Base-by-base conservation (phyloP, 306 rosid species). In the Quercus alba region DNA sequence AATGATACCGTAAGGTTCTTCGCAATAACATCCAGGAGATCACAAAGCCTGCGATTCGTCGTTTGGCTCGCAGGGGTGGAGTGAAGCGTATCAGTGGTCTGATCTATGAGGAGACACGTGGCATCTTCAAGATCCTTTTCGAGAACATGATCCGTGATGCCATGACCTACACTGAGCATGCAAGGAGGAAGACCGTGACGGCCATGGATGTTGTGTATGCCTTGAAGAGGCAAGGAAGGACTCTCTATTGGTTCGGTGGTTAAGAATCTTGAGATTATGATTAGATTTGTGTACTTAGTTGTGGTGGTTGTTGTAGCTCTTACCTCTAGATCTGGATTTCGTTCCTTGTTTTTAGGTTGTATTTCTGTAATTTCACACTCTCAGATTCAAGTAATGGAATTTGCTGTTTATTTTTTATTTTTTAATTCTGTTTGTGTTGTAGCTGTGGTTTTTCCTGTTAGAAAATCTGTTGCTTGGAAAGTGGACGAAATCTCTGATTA, bases 81-180 rank as follows among this genome's bases (percentile, higher is more conserved):
- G 86, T 87, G 28, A 87, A 87, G 83, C 86, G 88, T 26, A 87
- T 87, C 78, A 81, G 86, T 6, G 90, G 90, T 5, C 83, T 87
- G 25, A 87, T 87, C 76, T 87, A 87, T 25, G 88, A 87, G 67
- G 90, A 87, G 70, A 87, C 90, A 31, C 38, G 86, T n/a, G 90
- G 90, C 0, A 88, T 87, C 15, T 58, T 87, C 56, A 87, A 84
- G 81, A 87, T 87, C 70, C 85, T 87, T 5, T 70, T 87, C 12
- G 90, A 87, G 77, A 87, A 84, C 15, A 86, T 87, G 61, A 87
- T 87, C 51, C 86, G 88, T 3, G 90, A 87, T n/a, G 90, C 87
- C 38, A 88, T 87, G 17, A 87, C 90, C 3, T 87, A 84, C 69
- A 87, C 86, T 0, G 88, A 87, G 85, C 88, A 84, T 66, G 90